Evolutionary conservation across 2,329 filamentous ascomycete genomes (phyloP), one percentile per base, ranked within the genome.

Genomic region (Neonectria faginata): DNA sequence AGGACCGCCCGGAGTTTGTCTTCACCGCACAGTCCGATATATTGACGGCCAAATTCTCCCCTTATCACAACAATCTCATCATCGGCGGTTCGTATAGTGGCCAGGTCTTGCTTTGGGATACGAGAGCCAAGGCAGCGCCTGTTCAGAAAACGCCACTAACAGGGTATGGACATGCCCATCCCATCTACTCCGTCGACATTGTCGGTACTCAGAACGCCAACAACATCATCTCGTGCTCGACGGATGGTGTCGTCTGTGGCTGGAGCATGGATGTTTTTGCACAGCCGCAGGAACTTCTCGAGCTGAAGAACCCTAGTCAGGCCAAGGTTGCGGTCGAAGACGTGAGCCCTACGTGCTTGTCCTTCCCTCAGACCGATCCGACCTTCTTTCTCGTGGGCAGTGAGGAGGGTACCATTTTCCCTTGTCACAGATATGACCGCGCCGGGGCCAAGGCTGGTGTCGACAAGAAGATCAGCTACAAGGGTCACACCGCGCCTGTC

Each of bases 221-320:
- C 82, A 99, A 98, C 79, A 97, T 99, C 77, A 92, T 99, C 73
- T 97, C 94, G 36, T 95, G 93, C 77, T 97, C 94, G 1, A 99
- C 96, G 0, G 96, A 99, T 76, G 96, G 96, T 59, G 93, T 97
- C 10, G 93, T 98, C 45, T 99, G 96, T 79, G 93, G 94, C 52
- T 99, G 96, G 96, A 94, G 92, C 60, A 93, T 97, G 68, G 97
- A 99, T 78, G 98, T 99, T 89, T 92, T 99, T 65, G 93, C 95
- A 1, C 93, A 97, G 79, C 96, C 96, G 0, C 95, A 98, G 79
- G 96, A 99, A 82, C 91, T 94, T 60, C 88, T 99, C 45, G 93
- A 97, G 74, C 86, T 99, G 12, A 91, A 90, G 64, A 92, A 94
- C 2, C 95, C 95, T 3, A 89, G 90, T 16, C 93, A 95, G 5